Evolutionary conservation across 805 yeast species (phyloP).

Genomic region (Candida chilensis): DNA sequence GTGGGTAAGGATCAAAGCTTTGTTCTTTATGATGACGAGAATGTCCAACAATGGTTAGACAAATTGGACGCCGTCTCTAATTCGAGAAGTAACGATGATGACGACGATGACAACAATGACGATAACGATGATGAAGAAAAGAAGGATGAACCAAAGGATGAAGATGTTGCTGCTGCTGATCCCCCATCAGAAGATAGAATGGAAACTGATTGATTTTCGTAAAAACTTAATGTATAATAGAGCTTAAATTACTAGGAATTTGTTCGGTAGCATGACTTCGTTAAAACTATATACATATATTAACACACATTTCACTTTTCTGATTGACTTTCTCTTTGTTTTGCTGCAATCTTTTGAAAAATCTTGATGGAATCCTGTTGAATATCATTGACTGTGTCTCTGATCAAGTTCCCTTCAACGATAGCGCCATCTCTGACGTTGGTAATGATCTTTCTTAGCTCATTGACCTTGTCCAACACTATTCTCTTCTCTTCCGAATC

Average conservation of each 20-base stretch:
- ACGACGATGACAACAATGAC: conserved; percentile 17
- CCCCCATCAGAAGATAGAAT: conserved; percentile 18
- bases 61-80: conserved; percentile 59
- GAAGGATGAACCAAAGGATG: conserved; percentile 7
- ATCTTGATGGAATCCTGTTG: conserved; percentile 26
- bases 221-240: no score
- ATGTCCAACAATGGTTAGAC: conserved; percentile 76
- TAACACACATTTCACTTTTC: conserved; percentile 1
- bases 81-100: conserved; percentile 39
- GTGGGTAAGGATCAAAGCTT: conserved; percentile 80
- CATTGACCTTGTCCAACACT: conserved; percentile 10
- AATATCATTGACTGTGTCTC: conserved; percentile 23
- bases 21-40: conserved; percentile 78
- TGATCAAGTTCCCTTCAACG: conserved; percentile 22
- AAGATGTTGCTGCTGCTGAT: conserved; percentile 5
- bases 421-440: conserved; percentile 21
- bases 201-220: no score
- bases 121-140: conserved; percentile 10
- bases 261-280: no score
- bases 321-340: conserved; percentile 17
- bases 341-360: conserved; percentile 26
- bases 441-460: conserved; percentile 16
- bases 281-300: conserved; percentile 1
- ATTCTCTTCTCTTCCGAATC: conserved; percentile 34
- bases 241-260: no score